Evolutionary conservation across 495 filamentous ascomycete genomes (phyloP), one percentile per base, ranked within the genome.

Genomic region (Aspergillus carlsbadensis): DNA sequence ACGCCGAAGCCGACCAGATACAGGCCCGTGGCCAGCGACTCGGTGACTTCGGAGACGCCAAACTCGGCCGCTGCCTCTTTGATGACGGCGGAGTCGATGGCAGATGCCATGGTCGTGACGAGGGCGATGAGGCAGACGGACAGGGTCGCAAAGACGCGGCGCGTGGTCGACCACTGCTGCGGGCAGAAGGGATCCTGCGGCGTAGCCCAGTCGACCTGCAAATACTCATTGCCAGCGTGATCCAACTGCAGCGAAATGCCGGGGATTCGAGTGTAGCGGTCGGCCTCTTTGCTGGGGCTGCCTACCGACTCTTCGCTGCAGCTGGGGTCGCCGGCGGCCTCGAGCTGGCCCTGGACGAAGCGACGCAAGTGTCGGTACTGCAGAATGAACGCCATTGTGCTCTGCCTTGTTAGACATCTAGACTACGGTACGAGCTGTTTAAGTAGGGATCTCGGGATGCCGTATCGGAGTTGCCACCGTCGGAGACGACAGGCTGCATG

Each of bases 1-100:
- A 73, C 64, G 0, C 82, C 85, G 60, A 88, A 88, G 5, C 85
- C 87, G 39, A 84, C 66, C 1, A 90, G 71, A 58, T 83, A 89
- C 3, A 87, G 42, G 5, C 80, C 82, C 54, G 54, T 52, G 3
- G 49, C 49, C 0, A 52, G 36, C 0, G 49, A 52, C 36, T 52
- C 49, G 18, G 49, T 40, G 35, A 52, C 49, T 41, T 52, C 18
- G 2, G 35, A 10, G 1, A 52, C 49, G 2, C 49, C 49, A 24
- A 52, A 42, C n/a, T 52, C 21, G 20, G 8, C 14, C 4, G 49
- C 21, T 5, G 49, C 49, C n/a, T 52, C 35, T 8, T 21, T 41
- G 21, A 52, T 39, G 2, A 52, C 34, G 8, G 49, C 49, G 1
- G 49, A 41, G 17, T 52, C 49, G 35, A 52, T 52, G 3, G 49